These are phyloP conservation scores for Pistacia atlantica DNA, from an alignment of 345 rosid genomes.

Conservation along the genomic window DNA sequence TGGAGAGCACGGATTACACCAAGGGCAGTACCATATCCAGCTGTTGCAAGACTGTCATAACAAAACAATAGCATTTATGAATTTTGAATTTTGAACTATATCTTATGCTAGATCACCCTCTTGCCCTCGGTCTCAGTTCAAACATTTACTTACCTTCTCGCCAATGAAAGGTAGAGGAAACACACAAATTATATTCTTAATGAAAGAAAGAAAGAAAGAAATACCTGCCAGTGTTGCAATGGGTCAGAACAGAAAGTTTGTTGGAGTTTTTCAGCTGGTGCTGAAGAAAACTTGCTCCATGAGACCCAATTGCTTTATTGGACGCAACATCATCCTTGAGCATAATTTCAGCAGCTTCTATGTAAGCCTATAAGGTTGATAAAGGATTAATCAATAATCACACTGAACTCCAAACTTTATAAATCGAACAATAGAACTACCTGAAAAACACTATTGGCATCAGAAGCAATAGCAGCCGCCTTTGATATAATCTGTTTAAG, in stretches of 20 bases:
- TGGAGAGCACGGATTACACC: conserved; percentile 93
- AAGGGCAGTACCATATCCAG: conserved; percentile 97
- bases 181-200: not conserved
- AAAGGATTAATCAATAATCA: not conserved
- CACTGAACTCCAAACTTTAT: not conserved
- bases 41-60: conserved; percentile 83
- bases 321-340: conserved; percentile 89
- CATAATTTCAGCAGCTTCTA: conserved; percentile 83
- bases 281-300: conserved; percentile 65
- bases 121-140: not conserved
- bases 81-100: not conserved
- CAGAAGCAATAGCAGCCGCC: conserved; percentile 43
- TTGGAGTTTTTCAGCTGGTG: conserved; percentile 41
- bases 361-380: conserved; percentile 50
- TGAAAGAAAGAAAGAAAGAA: conserved; percentile 4
- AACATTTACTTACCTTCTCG: conserved; percentile 3
- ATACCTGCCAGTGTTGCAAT: conserved; percentile 98
- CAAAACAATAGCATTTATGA: conserved; percentile 6
- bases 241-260: conserved; percentile 74
- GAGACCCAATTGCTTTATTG: conserved; percentile 81
- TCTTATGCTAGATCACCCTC: not conserved
- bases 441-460: conserved; percentile 55
- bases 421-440: conserved; percentile 26
- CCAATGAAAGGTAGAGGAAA: not conserved
- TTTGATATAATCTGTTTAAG: conserved; percentile 61